Percentiles rank a stretch among this genome's conserved stretches.
Evolutionary conservation across 176 grass and related monocot genomes (phyloP).

Genomic region (Sorghum bicolor): Sorghum_bicolor_NCBIv3 NC_012878.2:55113001-55113500

Average conservation of each 20-base stretch:
- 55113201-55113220: background rate
- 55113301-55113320: background rate
- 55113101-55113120: background rate
- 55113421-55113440: no score
- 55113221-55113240: conserved; percentile 35
- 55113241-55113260: conserved; percentile 17
- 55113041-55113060: background rate
- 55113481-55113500: no score
- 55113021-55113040: no score
- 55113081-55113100: background rate
- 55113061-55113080: background rate
- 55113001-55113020: background rate
- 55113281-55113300: background rate
- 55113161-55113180: conserved; percentile 11
- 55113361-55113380: no score
- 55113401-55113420: no score
- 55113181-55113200: background rate
- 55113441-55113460: no score
- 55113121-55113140: background rate
- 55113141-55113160: background rate
- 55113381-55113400: no score
- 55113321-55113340: background rate
- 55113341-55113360: background rate
- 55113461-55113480: no score
- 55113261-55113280: background rate